These are phyloP conservation scores for Puya raimondii DNA, from an alignment of 176 grass and related monocot genomes.

Conservation along the genomic window DNA sequence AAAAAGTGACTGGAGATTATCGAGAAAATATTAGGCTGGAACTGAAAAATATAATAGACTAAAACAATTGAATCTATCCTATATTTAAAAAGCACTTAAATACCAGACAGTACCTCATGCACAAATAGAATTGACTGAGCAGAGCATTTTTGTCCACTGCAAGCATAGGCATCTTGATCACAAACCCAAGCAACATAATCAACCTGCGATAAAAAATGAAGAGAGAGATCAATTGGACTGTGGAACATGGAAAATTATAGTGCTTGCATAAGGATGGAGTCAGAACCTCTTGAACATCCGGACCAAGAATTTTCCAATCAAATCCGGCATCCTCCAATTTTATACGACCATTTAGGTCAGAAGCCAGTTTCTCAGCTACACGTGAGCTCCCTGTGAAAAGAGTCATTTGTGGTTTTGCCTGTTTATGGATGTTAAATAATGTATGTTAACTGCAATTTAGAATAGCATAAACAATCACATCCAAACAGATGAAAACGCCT, in stretches of 20 bases:
- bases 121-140: constrained; percentile 91
- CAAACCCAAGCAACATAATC: constrained; percentile 98
- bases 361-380: constrained; percentile 79
- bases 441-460: not conserved
- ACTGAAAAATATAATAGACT: too few species aligned
- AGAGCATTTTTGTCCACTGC: constrained; percentile 97
- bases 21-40: not conserved
- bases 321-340: constrained; percentile 98
- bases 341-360: constrained; percentile 74
- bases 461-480: not conserved
- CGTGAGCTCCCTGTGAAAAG: constrained; percentile 92
- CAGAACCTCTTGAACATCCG: constrained; percentile 89
- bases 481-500: not conserved
- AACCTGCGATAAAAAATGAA: constrained; percentile 34
- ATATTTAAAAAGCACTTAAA: not conserved
- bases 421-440: constrained; percentile 4
- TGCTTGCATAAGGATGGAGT: constrained; percentile 2
- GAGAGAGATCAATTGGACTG: constrained; percentile 13
- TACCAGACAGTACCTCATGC: constrained; percentile 53
- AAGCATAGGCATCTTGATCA: constrained; percentile 98
- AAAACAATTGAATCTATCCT: not conserved
- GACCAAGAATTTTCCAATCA: constrained; percentile 99
- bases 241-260: not conserved
- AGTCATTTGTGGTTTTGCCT: constrained; percentile 88
- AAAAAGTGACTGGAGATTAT: not conserved